Evolutionary conservation across 2,329 filamentous ascomycete species (phyloP).

Genomic region (Tothia fuscella): DNA sequence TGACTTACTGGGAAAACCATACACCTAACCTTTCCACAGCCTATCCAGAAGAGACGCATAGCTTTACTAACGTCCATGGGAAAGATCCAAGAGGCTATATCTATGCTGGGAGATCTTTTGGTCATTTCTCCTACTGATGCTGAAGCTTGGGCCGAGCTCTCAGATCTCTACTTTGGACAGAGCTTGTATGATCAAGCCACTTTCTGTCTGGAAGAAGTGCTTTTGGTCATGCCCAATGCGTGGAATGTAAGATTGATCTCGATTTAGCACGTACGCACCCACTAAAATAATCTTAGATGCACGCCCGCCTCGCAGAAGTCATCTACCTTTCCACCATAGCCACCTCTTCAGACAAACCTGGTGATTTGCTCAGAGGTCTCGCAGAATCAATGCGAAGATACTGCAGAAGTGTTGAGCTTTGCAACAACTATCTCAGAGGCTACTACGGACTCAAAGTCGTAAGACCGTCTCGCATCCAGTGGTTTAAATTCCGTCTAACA

Average conservation of each 20-base stretch:
- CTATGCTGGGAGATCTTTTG: conserved; percentile 60
- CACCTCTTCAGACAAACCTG: conserved; percentile 21
- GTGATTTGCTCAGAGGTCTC: conserved; percentile 36
- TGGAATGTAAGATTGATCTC: conserved; percentile 73
- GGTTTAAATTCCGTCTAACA: not conserved
- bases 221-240: conserved; percentile 77
- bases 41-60: conserved; percentile 72
- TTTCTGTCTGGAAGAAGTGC: conserved; percentile 79
- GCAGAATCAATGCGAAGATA: conserved; percentile 72
- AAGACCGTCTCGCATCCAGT: too few species aligned
- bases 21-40: conserved; percentile 36
- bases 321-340: conserved; percentile 53
- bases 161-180: conserved; percentile 72
- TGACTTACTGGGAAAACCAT: conserved; percentile 1
- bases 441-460: conserved; percentile 85
- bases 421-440: conserved; percentile 81
- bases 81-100: conserved; percentile 58
- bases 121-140: conserved; percentile 80
- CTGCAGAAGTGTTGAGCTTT: conserved; percentile 82
- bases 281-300: conserved; percentile 45
- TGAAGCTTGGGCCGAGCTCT: conserved; percentile 86
- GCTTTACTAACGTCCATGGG: conserved; percentile 67
- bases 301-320: conserved; percentile 76
- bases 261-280: conserved; percentile 11
- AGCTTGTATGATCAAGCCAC: conserved; percentile 73